Percentiles rank a stretch among this genome's conserved stretches.
Evolutionary conservation across 31 red algal species (phyloP).

Genomic region (Asparagopsis taxiformis): DNA sequence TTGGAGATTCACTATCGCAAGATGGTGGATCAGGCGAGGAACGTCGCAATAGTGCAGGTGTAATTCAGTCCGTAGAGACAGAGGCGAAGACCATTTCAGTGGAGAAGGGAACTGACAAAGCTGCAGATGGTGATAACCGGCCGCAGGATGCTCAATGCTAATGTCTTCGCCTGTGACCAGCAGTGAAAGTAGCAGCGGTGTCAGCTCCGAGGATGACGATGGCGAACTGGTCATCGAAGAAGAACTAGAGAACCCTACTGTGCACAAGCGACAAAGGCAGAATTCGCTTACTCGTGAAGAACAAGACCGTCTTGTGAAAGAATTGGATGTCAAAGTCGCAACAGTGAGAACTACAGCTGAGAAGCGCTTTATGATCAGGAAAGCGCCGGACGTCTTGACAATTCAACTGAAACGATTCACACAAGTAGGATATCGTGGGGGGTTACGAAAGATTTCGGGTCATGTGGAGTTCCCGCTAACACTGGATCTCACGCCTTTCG

Average conservation of each 20-base stretch:
- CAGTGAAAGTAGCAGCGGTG: conserved; percentile 49
- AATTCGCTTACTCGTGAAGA: conserved; percentile 6
- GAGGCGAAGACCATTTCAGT: too few relatives aligned
- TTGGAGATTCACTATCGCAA: too few relatives aligned
- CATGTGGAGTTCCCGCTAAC: conserved; percentile 71
- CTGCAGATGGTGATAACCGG: neutral
- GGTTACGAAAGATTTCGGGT: conserved; percentile 69
- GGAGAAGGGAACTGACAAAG: too few relatives aligned
- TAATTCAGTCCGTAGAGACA: too few relatives aligned
- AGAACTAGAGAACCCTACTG: conserved; percentile 20
- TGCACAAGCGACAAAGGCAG: neutral
- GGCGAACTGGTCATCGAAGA: conserved; percentile 50
- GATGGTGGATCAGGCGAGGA: too few relatives aligned
- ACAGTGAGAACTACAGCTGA: conserved; percentile 64
- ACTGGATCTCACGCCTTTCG: conserved; percentile 49
- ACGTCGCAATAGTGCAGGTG: too few relatives aligned
- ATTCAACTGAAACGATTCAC: conserved; percentile 89
- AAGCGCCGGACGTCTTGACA: conserved; percentile 38
- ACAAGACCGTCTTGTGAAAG: conserved; percentile 35
- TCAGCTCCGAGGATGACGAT: conserved; percentile 44
- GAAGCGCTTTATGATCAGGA: conserved; percentile 49
- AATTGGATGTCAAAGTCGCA: conserved; percentile 37
- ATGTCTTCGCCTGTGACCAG: conserved; percentile 54
- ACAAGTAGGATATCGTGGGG: conserved; percentile 46
- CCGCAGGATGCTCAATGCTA: neutral